These are phyloP conservation scores for Emergomyces pasteurianus DNA, from an alignment of 2,329 filamentous ascomycete species.

Conservation along the genomic window DNA sequence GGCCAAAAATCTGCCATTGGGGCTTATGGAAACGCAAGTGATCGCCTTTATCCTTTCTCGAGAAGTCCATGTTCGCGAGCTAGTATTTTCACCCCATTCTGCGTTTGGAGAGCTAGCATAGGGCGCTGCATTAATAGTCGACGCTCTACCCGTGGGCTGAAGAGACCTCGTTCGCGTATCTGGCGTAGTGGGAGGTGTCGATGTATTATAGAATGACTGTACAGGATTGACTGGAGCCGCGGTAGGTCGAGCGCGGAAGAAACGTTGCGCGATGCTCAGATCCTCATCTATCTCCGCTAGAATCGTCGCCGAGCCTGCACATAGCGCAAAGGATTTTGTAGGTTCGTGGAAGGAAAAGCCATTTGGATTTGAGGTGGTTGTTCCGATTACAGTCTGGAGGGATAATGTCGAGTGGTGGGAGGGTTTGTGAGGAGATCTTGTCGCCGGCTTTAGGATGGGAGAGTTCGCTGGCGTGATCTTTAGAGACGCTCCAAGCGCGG, in stretches of 20 bases:
- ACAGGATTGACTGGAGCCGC: conserved; percentile 54
- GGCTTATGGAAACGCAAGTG: conserved; percentile 78
- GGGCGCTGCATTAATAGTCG: conserved; percentile 33
- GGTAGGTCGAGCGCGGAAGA: conserved; percentile 73
- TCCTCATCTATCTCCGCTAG: conserved; percentile 67
- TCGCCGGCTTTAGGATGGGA: conserved; percentile 51
- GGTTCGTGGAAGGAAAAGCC: conserved; percentile 72
- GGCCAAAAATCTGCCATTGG: conserved; percentile 75
- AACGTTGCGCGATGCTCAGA: conserved; percentile 58
- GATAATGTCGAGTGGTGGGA: conserved; percentile 44
- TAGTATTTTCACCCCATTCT: conserved; percentile 47
- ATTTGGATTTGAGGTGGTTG: conserved; percentile 71
- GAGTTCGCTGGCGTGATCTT: conserved; percentile 68
- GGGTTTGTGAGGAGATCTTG: conserved; percentile 47
- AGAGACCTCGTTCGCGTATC: conserved; percentile 48
- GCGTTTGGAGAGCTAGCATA: conserved; percentile 36
- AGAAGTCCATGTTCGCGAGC: conserved; percentile 68
- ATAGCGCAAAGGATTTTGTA: conserved; percentile 67
- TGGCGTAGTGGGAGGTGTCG: conserved; percentile 43
- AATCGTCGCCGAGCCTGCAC: conserved; percentile 86
- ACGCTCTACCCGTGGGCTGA: conserved; percentile 32
- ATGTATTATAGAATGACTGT: conserved; percentile 43
- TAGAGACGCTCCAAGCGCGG: conserved; percentile 30
- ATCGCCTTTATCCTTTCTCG: conserved; percentile 89
- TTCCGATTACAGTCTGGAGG: conserved; percentile 77